Evolutionary conservation across 176 grass and related monocot genomes (phyloP), one percentile per base, ranked within the genome.

Genomic region (Cymbopogon citratus): DNA sequence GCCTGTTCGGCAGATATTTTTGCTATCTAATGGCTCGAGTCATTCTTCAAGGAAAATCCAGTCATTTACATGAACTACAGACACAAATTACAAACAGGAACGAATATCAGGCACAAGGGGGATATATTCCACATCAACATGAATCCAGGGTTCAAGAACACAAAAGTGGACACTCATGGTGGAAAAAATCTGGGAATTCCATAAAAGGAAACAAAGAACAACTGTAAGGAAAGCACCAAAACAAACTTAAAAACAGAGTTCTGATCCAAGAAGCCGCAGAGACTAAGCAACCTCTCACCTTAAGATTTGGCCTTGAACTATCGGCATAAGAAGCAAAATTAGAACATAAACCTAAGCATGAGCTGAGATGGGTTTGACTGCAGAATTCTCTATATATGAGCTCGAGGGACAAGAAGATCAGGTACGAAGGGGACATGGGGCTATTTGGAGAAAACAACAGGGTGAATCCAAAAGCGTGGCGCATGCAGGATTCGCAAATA

Each of bases 201-300:
- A 46, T 4, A 46, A 28, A 25, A 49, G 11, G 7, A 73, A 73
- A 49, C 41, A 73, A 89, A 76, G 19, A 54, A 61, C 60, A 66
- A 60, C 59, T 48, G 48, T 41, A 26, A 76, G 63, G 36, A 57
- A 25, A 65, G 63, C 54, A 71, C 43, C 25, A 52, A 85, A 74
- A 56, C 7, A 77, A 54, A 69, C 5, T 80, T 69, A 3, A 40
- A 38, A 36, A 19, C 21, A 54, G 33, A 34, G 16, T 80, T 66
- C 64, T 14, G 13, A 7, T 24, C 28, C 48, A 21, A 19, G 45
- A 33, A 80, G 78, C 64, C 40, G 68, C 7, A 61, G 68, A 88
- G 83, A 88, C 48, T 21, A 68, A 84, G 69, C 11, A 66, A 34
- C 16, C 52, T 29, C 57, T 76, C 79, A 83, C 66, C 80, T 83